Base-by-base conservation (phyloP, 352 stramenopile species). In the Achlya hypogyna region DNA sequence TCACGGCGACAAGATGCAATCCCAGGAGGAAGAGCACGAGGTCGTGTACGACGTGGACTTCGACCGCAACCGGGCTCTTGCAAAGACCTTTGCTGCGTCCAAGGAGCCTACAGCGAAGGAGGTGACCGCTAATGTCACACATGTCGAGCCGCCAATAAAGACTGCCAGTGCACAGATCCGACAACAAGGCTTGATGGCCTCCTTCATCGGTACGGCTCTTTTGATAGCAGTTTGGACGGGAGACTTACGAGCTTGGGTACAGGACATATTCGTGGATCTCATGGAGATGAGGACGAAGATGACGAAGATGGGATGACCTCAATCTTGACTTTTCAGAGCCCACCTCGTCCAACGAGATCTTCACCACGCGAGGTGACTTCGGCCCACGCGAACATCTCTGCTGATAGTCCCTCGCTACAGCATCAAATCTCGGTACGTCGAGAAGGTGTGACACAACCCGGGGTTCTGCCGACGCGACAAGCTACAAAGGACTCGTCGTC, bases 251-350 rank as follows among this genome's bases (percentile, higher is more conserved):
- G n/a, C n/a, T n/a, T n/a, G n/a, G n/a, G n/a, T n/a, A n/a, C 31
- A 67, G 60, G 23, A 54, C 29, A 53, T 16, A 56, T 56, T 12
- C 25, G 31, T 4, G 49, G 49, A 56, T 12, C 49, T 10, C 25
- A 38, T 32, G 31, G 42, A 10, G 6, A 60, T 14, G 51, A 34
- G n/a, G 60, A 58, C 28, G 60, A 67, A 2, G 60, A 67, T 28
- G 60, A 67, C 3, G 60, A 67, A 12, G 60, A 67, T 31, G 60
- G 31, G 2, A 34, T 67, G 51, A 34, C 28, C 18, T 58, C 40
- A n/a, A 67, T 67, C 18, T 23, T 67, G 16, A 25, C 27, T 22
- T 59, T 67, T 67, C n/a, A 67, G 16, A 27, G 29, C 12, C 60
- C 40, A n/a, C n/a, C n/a, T n/a, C n/a, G n/a, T n/a, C n/a, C n/a